Evolutionary conservation across 805 yeast species (phyloP), one percentile per base, ranked within the genome.

Genomic region (Yarrowia sp.): DNA sequence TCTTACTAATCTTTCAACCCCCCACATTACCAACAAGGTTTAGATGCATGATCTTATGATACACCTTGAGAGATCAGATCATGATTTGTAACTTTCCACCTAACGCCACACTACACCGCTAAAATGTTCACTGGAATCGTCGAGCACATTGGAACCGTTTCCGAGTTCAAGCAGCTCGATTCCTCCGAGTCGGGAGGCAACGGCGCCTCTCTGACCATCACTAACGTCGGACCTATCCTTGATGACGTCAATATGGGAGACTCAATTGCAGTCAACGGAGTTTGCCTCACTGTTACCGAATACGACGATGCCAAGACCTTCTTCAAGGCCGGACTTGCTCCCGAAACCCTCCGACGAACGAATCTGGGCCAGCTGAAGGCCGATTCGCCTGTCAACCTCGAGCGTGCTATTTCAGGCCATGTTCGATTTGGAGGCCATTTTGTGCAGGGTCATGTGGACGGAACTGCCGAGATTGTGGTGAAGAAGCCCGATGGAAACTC

Each of bases 361-460:
- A 88, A 90, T 71, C 79, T 95, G 52, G 94, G 92, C 0, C 77
- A 78, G 10, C 83, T 94, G 76, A 75, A 72, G 24, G 58, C 68
- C 0, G 93, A 91, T 1, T 76, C 84, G 19, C 83, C 82, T 69
- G 97, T 95, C 20, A 94, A 95, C 76, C 81, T 94, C 70, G 99
- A 95, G 77, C 83, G 99, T 69, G 99, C 99, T 0, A 92, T 95
- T 39, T 81, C 87, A 2, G 86, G 87, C 14, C 91, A 90, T 66
- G 91, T 87, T 8, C 82, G 99, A 70, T 86, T 93, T 74, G 99
- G 99, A 30, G 99, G 99, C 0, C 99, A 95, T 77, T 86, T 94
- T 71, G 99, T 95, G 2, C 99, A 95, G 72, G 99, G 99, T 7
- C 99, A 95, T 79, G 92, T 95, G 36, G 99, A 95, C 76, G 91